Conservation (phyloP, 2,329 filamentous ascomycete genomes). For the Rasamsonia emersonii region DNA sequence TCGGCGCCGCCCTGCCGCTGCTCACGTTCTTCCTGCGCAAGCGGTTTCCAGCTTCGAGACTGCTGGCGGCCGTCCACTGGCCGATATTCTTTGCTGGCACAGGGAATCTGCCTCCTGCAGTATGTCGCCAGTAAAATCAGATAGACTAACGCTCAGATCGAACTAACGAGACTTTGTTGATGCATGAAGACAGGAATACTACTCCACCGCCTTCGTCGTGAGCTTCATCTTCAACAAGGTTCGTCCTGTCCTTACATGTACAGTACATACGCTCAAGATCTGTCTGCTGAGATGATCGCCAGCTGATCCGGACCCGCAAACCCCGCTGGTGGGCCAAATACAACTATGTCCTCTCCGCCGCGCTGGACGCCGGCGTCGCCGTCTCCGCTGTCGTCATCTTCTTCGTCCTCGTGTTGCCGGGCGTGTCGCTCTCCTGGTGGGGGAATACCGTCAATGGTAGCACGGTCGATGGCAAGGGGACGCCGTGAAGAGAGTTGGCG, state of each 20-base stretch:
- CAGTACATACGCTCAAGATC: too few relatives aligned
- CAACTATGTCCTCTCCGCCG: constrained; percentile 36
- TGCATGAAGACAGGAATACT: constrained; percentile 19
- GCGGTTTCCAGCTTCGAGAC: constrained; percentile 45
- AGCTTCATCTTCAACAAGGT: constrained; percentile 29
- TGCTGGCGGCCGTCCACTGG: constrained; percentile 15
- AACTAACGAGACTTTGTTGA: too few relatives aligned
- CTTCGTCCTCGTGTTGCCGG: constrained; percentile 36
- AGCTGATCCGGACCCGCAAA: constrained; percentile 11
- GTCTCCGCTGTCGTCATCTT: constrained; percentile 38
- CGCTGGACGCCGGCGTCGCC: constrained; percentile 34
- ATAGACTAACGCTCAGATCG: too few relatives aligned
- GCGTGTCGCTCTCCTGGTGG: constrained; percentile 32
- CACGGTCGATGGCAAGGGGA: constrained; percentile 36
- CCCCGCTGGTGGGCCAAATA: constrained; percentile 17
- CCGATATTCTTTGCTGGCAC: constrained; percentile 19
- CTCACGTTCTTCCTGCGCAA: constrained; percentile 47
- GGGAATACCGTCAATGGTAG: constrained; percentile 28
- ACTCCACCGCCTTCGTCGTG: constrained; percentile 15
- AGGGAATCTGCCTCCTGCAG: constrained; percentile 18
- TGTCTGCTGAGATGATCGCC: background rate
- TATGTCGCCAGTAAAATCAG: constrained; percentile 1
- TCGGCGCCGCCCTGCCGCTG: constrained; percentile 36
- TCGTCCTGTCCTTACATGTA: background rate
- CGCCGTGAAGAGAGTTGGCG: constrained; percentile 19